A percentile compares a stretch with the other conserved stretches of the same genome.
These are phyloP conservation scores for Proliferodiscus dingleyae DNA, from an alignment of 2,329 filamentous ascomycete species.

Conservation along the genomic window DNA sequence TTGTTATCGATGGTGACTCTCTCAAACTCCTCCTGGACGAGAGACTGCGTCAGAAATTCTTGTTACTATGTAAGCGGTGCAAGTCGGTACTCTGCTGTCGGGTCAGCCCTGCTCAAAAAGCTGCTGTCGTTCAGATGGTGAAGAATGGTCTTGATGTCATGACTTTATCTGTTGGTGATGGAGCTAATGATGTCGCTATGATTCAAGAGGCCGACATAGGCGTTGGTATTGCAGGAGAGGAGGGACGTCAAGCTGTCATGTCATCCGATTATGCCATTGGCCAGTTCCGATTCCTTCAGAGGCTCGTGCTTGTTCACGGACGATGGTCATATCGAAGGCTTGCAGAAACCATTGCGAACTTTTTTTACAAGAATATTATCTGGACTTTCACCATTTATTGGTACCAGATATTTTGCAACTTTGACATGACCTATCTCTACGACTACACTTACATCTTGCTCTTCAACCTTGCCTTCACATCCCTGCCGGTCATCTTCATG, in stretches of 20 bases:
- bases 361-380: slow-evolving; percentile 99
- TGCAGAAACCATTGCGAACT: slow-evolving; percentile 92
- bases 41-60: slow-evolving; percentile 80
- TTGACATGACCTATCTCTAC: slow-evolving; percentile 94
- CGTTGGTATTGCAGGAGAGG: slow-evolving; percentile 89
- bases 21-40: slow-evolving; percentile 84
- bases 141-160: slow-evolving; percentile 94
- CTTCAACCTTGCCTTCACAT: slow-evolving; percentile 96
- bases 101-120: slow-evolving; percentile 95
- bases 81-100: slow-evolving; percentile 94
- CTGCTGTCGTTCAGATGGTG: slow-evolving; percentile 93
- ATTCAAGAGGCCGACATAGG: slow-evolving; percentile 97
- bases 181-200: slow-evolving; percentile 96
- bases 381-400: slow-evolving; percentile 97
- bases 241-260: slow-evolving; percentile 91
- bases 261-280: slow-evolving; percentile 94
- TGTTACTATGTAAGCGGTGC: slow-evolving; percentile 94
- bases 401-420: slow-evolving; percentile 94
- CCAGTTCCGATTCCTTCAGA: slow-evolving; percentile 83
- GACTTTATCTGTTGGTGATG: slow-evolving; percentile 89
- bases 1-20: slow-evolving; percentile 93
- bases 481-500: slow-evolving; percentile 89
- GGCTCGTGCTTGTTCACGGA: slow-evolving; percentile 83
- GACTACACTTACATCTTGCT: slow-evolving; percentile 97
- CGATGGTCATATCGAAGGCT: slow-evolving; percentile 95